Base-by-base conservation (phyloP, 495 filamentous ascomycete genomes). In the Astrothelium macrocarpum region DNA sequence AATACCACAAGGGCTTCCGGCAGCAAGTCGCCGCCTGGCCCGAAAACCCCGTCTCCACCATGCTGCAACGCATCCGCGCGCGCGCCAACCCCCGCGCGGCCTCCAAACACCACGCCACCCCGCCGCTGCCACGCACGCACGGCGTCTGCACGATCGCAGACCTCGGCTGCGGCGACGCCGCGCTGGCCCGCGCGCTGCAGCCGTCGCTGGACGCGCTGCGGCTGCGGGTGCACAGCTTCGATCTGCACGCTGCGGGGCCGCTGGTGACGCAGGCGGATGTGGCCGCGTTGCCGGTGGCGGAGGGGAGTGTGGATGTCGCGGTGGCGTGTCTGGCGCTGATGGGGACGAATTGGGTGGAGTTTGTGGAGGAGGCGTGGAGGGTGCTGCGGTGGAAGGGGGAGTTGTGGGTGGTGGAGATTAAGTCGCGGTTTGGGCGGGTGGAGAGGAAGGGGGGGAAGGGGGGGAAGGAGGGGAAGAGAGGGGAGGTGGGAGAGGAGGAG, bases 291-390 rank as follows among this genome's bases (percentile, higher is more conserved):
- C 91, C 91, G 0, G 71, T 96, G 1, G 74, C 77, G 28, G 84
- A 91, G 59, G 83, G 82, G 59, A 82, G 79, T 42, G 86, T 91
- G 26, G 90, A 98, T 71, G 80, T 98, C 18, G 88, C 89, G 9
- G 83, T 97, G 61, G 96, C 97, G 78, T 98, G 94, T 75, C 80
- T 98, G 26, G 93, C 93, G 62, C 81, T 98, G 45, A 98, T 98
- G 94, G 94, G 95, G 67, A 97, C 94, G 18, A 98, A 98, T 76
- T 98, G 94, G 90, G 80, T 95, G 25, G 85, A 89, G 64, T 97
- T 97, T 70, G 82, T 97, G 64, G 92, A 96, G 70, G 94, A 98
- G 76, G 91, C 92, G n/a, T 92, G 87, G 75, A 83, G 94, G 23
- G 78, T 97, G 12, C 78, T 97, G 66, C 84, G 89, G 62, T 94